Percentiles rank a stretch among this genome's conserved stretches.
These are phyloP conservation scores for Xanthoconium separans DNA, from an alignment of 1,284 basidiomycete species.

Conservation along the genomic window DNA sequence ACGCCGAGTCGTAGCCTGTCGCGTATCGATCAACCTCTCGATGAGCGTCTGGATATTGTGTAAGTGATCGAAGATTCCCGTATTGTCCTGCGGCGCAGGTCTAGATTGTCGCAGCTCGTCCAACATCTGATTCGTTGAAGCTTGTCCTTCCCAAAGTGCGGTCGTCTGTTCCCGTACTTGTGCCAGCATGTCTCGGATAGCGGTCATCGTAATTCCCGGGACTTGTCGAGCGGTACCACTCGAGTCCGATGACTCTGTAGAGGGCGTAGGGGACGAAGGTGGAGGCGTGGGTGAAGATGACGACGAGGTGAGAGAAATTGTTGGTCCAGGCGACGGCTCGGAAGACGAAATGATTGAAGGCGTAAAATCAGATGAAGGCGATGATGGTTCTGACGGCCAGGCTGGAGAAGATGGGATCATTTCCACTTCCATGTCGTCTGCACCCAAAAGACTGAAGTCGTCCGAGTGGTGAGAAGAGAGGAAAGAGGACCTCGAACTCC, in stretches of 20 bases:
- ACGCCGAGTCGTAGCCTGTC: constrained; percentile 7
- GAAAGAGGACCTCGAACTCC: constrained; percentile 56
- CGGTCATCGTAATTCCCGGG: constrained; percentile 33
- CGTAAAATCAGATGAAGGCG: constrained; percentile 32
- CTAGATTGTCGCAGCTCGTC: constrained; percentile 40
- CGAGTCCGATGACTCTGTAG: constrained; percentile 27
- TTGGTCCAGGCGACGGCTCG: constrained; percentile 30
- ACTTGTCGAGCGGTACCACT: constrained; percentile 42
- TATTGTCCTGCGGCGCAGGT: constrained; percentile 28
- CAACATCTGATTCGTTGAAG: constrained; percentile 49
- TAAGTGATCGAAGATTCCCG: constrained; percentile 39
- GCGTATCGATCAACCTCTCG: constrained; percentile 20
- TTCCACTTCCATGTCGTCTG: constrained; percentile 34
- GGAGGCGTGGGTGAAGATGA: constrained; percentile 35
- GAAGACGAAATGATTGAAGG: constrained; percentile 36
- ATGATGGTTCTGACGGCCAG: constrained; percentile 33
- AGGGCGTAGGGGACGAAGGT: constrained; percentile 36
- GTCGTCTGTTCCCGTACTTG: constrained; percentile 50
- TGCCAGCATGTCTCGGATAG: constrained; percentile 46
- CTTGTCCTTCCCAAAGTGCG: constrained; percentile 58
- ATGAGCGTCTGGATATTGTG: constrained; percentile 46
- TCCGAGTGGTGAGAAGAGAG: constrained; percentile 77
- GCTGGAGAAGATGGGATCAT: constrained; percentile 26
- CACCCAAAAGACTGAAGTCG: constrained; percentile 47
- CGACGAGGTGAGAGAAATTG: constrained; percentile 32